A percentile compares a stretch with the other conserved stretches of the same genome.
These are phyloP conservation scores for Epichloe scottii DNA, from an alignment of 2,329 filamentous ascomycete species.

Conservation along the genomic window DNA sequence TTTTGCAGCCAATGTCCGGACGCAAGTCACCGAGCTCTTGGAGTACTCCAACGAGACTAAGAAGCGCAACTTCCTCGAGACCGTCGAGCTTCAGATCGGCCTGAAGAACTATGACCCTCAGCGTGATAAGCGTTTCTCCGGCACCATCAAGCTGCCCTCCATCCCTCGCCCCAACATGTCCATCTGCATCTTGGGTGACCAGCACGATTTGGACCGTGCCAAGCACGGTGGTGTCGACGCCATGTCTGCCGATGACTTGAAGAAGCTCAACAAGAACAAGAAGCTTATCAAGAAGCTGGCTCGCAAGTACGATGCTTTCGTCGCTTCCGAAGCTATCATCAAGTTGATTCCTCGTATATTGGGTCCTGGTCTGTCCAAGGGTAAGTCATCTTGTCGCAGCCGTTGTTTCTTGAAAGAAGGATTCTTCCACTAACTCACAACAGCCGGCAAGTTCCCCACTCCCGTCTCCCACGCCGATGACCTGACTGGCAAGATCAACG, in stretches of 20 bases:
- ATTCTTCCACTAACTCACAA: constrained; percentile 13
- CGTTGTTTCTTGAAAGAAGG: not conserved
- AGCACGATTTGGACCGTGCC: constrained; percentile 98
- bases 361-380: constrained; percentile 95
- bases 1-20: constrained; percentile 69
- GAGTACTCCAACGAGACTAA: constrained; percentile 90
- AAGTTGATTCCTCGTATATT: constrained; percentile 99
- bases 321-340: constrained; percentile 94
- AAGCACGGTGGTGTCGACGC: constrained; percentile 98
- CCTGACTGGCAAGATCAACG: constrained; percentile 87
- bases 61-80: constrained; percentile 97
- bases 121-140: constrained; percentile 99
- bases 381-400: constrained; percentile 39
- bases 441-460: constrained; percentile 98
- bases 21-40: constrained; percentile 85
- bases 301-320: constrained; percentile 99
- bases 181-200: constrained; percentile 62
- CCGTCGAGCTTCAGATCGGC: constrained; percentile 83
- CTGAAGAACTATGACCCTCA: constrained; percentile 98
- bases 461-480: constrained; percentile 96
- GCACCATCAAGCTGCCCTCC: constrained; percentile 89
- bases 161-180: constrained; percentile 84
- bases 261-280: constrained; percentile 99
- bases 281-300: constrained; percentile 99
- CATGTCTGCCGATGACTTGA: constrained; percentile 97